Conservation (phyloP, 306 rosid species). For the Corylus americana region DNA sequence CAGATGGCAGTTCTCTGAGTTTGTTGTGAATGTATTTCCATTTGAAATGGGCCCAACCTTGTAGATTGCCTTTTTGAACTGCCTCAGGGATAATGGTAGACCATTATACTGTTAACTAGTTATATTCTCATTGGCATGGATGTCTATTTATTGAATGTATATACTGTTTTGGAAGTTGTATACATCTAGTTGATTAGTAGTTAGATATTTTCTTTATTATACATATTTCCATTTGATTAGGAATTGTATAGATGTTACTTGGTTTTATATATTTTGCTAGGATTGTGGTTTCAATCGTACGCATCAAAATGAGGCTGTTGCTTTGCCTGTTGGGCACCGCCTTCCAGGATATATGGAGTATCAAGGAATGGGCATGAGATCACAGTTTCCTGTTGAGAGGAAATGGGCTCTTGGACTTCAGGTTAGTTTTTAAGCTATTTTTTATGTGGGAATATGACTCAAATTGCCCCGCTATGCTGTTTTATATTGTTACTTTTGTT, state of each 20-base stretch:
- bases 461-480: not conserved
- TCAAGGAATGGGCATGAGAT: slow-evolving; percentile 62
- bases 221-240: not conserved
- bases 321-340: slow-evolving; percentile 75
- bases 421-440: slow-evolving; percentile 51
- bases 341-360: slow-evolving; percentile 63
- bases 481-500: not conserved
- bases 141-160: slow-evolving; percentile 9
- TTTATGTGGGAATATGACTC: slow-evolving; percentile 13
- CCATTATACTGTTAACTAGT: slow-evolving; percentile 8
- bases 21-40: slow-evolving; percentile 5
- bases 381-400: slow-evolving; percentile 75
- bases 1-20: slow-evolving; percentile 1
- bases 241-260: not conserved
- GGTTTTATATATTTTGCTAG: slow-evolving; percentile 30
- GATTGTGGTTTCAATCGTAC: slow-evolving; percentile 60
- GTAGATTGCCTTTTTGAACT: slow-evolving; percentile 1
- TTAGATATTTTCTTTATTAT: not conserved
- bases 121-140: slow-evolving; percentile 26
- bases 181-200: not conserved
- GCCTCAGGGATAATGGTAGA: not conserved
- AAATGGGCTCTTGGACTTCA: slow-evolving; percentile 99
- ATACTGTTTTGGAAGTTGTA: not conserved
- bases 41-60: slow-evolving; percentile 12
- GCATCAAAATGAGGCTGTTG: slow-evolving; percentile 51